Base-by-base conservation (phyloP, 2,329 filamentous ascomycete species). In the Beauveria asiatica region DNA sequence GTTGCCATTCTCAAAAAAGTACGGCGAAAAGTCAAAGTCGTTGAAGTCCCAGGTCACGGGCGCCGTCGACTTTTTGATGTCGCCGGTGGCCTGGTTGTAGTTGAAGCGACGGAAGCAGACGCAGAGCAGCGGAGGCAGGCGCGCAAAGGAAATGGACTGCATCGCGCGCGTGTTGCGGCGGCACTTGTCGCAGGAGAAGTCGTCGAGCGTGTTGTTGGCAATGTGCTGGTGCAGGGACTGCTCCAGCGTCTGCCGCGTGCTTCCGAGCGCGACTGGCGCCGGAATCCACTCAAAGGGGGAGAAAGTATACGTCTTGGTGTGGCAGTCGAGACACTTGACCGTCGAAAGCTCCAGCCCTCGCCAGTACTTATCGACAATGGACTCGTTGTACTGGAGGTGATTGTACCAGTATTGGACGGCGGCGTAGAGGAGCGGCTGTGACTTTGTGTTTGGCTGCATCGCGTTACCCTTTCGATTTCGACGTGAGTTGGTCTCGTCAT, bases 281-380 rank as follows among this genome's bases (percentile, higher is more conserved):
- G 75, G 73, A 59, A 83, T 80, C 48, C 89, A 80, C 65, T 88
- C 83, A 62, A 78, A 79, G 8, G 72, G 69, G 23, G 75, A 72
- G 62, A 76, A 79, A 50, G 68, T 75, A 65, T 75, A 74, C 41
- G 72, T 76, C 17, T 77, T 76, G 44, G 82, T 83, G 16, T 79
- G 76, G 52, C 83, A 82, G 30, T 70, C 65, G 0, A 84, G 83
- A 62, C 91, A 92, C 61, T 87, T 83, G 1, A 90, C 83, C 51
- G 84, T 86, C 62, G 88, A 83, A 62, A 85, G 83, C 71, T 89
- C 88, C 66, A 93, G 82, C 3, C 88, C 88, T 5, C 88, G 89
- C 77, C 93, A 96, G 66, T 93, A 84, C 46, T 84, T 84, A 62
- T 90, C 89, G 61, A 96, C 82, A 61, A 90, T 85, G n/a, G 88